These are phyloP conservation scores for Phalaenopsis equestris DNA, from an alignment of 106 monocot genomes.

Conservation along the genomic window DNA sequence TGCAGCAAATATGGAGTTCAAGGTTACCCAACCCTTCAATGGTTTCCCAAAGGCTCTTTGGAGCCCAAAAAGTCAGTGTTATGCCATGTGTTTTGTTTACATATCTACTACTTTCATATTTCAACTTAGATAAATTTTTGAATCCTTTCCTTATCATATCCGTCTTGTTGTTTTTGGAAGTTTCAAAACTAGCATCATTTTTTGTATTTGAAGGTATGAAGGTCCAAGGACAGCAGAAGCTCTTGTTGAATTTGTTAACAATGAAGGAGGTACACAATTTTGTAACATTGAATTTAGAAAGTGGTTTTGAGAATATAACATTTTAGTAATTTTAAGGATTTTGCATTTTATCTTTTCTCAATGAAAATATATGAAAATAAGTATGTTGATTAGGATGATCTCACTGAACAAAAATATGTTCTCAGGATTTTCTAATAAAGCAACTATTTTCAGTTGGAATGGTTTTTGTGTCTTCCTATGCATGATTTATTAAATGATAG, in stretches of 20 bases:
- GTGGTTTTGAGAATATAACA: background rate
- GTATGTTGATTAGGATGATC: background rate
- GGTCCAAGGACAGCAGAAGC: conserved; percentile 87
- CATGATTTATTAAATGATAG: background rate
- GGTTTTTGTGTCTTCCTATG: background rate
- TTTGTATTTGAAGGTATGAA: conserved; percentile 63
- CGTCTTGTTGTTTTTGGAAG: background rate
- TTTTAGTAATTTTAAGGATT: background rate
- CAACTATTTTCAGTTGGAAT: background rate
- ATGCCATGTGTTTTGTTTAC: background rate
- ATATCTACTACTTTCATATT: background rate
- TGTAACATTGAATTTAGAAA: background rate
- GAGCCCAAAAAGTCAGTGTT: conserved; percentile 82
- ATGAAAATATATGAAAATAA: background rate
- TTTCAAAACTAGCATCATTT: conserved; percentile 5
- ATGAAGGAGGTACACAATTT: conserved; percentile 70
- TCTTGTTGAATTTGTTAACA: conserved; percentile 87
- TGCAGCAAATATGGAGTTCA: conserved; percentile 94
- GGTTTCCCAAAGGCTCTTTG: conserved; percentile 98
- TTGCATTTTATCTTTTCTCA: background rate
- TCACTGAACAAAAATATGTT: background rate
- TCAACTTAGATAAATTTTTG: background rate
- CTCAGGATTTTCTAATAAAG: background rate
- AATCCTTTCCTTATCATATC: conserved; percentile 1
- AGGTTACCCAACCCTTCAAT: conserved; percentile 97